phyloP scores from a whole-genome alignment of 2,329 filamentous ascomycete species.

The Penicillium decumbens region DNA sequence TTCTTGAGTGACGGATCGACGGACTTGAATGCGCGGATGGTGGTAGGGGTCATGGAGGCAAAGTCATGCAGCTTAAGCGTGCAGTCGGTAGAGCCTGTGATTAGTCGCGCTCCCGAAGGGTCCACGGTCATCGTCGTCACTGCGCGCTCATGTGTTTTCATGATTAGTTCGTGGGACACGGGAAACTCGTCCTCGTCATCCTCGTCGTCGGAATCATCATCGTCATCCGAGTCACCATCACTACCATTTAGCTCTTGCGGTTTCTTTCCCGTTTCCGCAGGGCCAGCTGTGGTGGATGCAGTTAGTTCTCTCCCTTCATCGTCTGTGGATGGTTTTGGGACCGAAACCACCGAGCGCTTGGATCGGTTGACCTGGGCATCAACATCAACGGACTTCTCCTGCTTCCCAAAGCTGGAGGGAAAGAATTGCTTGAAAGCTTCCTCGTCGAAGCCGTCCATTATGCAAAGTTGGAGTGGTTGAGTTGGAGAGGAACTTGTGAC shows the following conservation, averaged over 20 bases:
- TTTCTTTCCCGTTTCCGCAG: slow-evolving; percentile 19
- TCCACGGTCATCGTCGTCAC: slow-evolving; percentile 82
- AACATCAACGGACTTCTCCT: slow-evolving; percentile 66
- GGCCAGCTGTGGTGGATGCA: slow-evolving; percentile 21
- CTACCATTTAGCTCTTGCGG: slow-evolving; percentile 32
- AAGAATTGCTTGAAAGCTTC: slow-evolving; percentile 57
- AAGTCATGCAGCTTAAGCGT: slow-evolving; percentile 92
- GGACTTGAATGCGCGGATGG: slow-evolving; percentile 86
- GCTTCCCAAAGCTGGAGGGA: slow-evolving; percentile 80
- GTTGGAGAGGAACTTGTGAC: slow-evolving; percentile 7
- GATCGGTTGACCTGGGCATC: slow-evolving; percentile 76
- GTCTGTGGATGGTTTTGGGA: slow-evolving; percentile 25
- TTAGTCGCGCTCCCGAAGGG: slow-evolving; percentile 74
- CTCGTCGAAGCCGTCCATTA: slow-evolving; percentile 45
- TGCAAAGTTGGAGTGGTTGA: slow-evolving; percentile 8
- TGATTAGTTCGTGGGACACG: slow-evolving; percentile 82
- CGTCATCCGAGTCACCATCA: slow-evolving; percentile 48
- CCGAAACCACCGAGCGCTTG: slow-evolving; percentile 54
- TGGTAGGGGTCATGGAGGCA: slow-evolving; percentile 89
- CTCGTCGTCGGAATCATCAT: slow-evolving; percentile 56
- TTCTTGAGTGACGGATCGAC: slow-evolving; percentile 82
- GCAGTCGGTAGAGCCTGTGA: slow-evolving; percentile 89
- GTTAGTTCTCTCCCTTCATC: slow-evolving; percentile 25
- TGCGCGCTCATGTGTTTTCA: slow-evolving; percentile 87
- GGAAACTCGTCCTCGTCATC: slow-evolving; percentile 85